Conservation (phyloP, 1,284 basidiomycete species). For the Rhodotorula sp. region DNA sequence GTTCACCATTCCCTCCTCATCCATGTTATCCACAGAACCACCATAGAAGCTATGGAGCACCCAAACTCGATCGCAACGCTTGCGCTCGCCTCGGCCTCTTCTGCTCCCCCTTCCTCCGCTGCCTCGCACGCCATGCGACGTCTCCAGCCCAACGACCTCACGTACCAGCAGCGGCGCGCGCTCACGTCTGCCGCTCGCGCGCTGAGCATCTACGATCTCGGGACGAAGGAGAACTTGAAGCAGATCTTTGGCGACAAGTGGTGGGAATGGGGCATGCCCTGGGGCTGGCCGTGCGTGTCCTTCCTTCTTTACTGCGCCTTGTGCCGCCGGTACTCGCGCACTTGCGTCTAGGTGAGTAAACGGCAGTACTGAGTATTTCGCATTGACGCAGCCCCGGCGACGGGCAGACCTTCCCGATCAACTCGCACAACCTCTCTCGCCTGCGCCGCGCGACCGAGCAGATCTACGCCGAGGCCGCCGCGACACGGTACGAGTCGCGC, state of each 20-base stretch:
- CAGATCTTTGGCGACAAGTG: conserved; percentile 25
- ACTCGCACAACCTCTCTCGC: conserved; percentile 13
- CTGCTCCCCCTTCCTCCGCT: not conserved
- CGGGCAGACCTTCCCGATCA: conserved; percentile 29
- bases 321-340: not conserved
- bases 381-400: conserved; percentile 19
- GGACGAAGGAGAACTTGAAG: conserved; percentile 20
- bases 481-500: not conserved
- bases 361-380: not conserved
- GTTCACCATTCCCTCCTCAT: not conserved
- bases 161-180: conserved; percentile 16
- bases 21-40: conserved; percentile 42
- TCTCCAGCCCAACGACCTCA: conserved; percentile 1
- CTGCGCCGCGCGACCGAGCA: conserved; percentile 17
- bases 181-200: conserved; percentile 9
- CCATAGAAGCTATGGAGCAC: conserved; percentile 52
- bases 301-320: not conserved
- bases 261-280: conserved; percentile 28
- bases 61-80: conserved; percentile 6
- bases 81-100: not conserved
- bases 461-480: conserved; percentile 21
- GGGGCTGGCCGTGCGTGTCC: conserved; percentile 32
- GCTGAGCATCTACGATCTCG: conserved; percentile 35
- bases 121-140: not conserved
- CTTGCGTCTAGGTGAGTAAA: not conserved